phyloP scores from a whole-genome alignment of 345 rosid genomes.

The Heritiera fomes region DNA sequence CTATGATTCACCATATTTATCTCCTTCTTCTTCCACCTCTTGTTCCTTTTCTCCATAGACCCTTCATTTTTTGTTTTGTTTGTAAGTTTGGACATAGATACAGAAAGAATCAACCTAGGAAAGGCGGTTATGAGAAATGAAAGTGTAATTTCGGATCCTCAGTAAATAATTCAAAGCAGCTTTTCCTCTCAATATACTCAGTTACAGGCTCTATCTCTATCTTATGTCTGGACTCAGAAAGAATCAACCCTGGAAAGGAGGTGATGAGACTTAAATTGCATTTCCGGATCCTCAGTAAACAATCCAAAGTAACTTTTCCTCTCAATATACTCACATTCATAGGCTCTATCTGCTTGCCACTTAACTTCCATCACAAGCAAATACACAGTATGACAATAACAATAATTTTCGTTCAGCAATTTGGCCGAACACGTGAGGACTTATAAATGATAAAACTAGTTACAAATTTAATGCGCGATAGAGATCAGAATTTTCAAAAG shows the following conservation, averaged over 20 bases:
- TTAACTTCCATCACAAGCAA: not conserved
- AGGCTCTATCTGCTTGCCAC: no score
- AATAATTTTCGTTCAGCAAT: slow-evolving; percentile 19
- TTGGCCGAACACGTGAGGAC: slow-evolving; percentile 27
- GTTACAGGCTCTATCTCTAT: not conserved
- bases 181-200: no score
- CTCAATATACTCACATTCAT: not conserved
- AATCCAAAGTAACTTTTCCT: not conserved
- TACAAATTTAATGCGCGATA: not conserved
- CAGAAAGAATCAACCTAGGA: slow-evolving; percentile 21
- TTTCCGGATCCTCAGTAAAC: no score
- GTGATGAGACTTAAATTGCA: no score
- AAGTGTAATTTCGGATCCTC: slow-evolving; percentile 5
- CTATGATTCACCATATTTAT: slow-evolving; percentile 37
- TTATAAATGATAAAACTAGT: not conserved
- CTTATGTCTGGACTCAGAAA: no score
- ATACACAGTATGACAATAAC: not conserved
- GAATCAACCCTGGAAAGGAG: slow-evolving; percentile 38
- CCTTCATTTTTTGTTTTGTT: slow-evolving; percentile 12
- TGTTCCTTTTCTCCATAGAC: slow-evolving; percentile 38
- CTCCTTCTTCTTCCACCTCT: slow-evolving; percentile 38
- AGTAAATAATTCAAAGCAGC: not conserved
- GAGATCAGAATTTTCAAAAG: not conserved
- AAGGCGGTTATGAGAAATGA: slow-evolving; percentile 1
- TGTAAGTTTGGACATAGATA: slow-evolving; percentile 26